A percentile compares a stretch with the other conserved stretches of the same genome.
Conservation (phyloP, 768 basidiomycete genomes). For the Paxillus involutus region DNA sequence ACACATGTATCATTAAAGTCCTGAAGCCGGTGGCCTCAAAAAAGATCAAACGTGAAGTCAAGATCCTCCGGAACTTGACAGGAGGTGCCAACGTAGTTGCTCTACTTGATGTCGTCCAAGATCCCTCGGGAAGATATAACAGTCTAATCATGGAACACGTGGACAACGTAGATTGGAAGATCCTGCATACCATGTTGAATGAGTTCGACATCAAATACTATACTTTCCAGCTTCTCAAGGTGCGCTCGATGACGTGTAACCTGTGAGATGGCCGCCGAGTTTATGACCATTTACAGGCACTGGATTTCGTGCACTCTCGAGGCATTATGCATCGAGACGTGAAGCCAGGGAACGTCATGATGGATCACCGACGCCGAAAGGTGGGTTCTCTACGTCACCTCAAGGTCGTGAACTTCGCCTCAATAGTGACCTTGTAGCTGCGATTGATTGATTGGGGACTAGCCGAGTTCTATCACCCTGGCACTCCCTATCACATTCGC, state of each 20-base stretch:
- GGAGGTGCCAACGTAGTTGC: slow-evolving; percentile 72
- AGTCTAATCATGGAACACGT: slow-evolving; percentile 71
- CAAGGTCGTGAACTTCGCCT: background rate
- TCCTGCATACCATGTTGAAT: slow-evolving; percentile 53
- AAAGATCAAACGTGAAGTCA: slow-evolving; percentile 78
- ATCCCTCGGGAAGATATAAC: slow-evolving; percentile 58
- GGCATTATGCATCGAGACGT: slow-evolving; percentile 75
- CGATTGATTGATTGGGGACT: slow-evolving; percentile 75
- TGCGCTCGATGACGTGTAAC: slow-evolving; percentile 12
- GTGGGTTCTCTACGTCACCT: slow-evolving; percentile 31
- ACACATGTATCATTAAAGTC: slow-evolving; percentile 66
- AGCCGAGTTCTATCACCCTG: slow-evolving; percentile 74
- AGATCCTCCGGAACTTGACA: slow-evolving; percentile 66
- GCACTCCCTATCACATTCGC: slow-evolving; percentile 69
- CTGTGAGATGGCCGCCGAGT: background rate
- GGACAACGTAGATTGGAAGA: slow-evolving; percentile 67
- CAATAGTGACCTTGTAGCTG: slow-evolving; percentile 33
- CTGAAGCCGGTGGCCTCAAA: slow-evolving; percentile 64
- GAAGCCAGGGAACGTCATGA: slow-evolving; percentile 74
- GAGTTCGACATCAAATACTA: slow-evolving; percentile 71
- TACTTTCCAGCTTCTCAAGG: slow-evolving; percentile 63
- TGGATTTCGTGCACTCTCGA: slow-evolving; percentile 70
- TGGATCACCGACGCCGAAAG: slow-evolving; percentile 61
- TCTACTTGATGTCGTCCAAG: slow-evolving; percentile 66
- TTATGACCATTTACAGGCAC: slow-evolving; percentile 35